Evolutionary conservation across 2,329 filamentous ascomycete genomes (phyloP).

Genomic region (Talaromyces sp.): DNA sequence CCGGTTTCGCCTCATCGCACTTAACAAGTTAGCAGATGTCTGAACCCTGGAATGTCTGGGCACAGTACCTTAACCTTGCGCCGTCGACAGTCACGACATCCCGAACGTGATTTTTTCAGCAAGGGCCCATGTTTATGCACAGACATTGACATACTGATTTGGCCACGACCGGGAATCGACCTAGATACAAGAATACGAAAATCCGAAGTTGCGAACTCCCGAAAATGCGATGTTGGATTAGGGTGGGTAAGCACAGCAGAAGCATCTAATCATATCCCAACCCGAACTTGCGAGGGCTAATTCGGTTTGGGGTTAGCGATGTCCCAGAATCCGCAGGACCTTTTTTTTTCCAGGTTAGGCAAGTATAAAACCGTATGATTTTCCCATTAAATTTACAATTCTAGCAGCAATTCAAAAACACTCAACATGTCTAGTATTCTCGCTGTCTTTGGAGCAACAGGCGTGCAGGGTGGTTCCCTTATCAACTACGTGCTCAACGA

Average conservation of each 20-base stretch:
- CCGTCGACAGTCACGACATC: not conserved
- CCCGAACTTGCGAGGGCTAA: too few species aligned
- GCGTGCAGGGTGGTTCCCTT: conserved; percentile 56
- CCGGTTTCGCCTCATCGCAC: not conserved
- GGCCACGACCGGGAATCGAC: not conserved
- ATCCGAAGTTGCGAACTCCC: not conserved
- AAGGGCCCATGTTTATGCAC: not conserved
- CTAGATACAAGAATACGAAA: not conserved
- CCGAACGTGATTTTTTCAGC: not conserved
- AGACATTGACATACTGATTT: not conserved
- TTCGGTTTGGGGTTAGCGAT: too few species aligned
- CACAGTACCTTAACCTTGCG: not conserved
- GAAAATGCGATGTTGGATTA: not conserved
- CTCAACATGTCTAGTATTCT: conserved; percentile 19
- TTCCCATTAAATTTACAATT: too few species aligned
- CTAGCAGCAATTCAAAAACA: not conserved
- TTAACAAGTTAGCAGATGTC: not conserved
- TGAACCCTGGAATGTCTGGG: not conserved
- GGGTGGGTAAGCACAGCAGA: too few species aligned
- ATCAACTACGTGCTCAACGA: conserved; percentile 41
- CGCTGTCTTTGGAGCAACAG: conserved; percentile 56
- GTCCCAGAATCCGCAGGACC: too few species aligned
- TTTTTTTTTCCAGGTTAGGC: too few species aligned
- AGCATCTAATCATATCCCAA: too few species aligned
- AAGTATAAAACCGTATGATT: too few species aligned